Conservation (phyloP, 768 basidiomycete genomes). For the Boletus barrowsii region DNA sequence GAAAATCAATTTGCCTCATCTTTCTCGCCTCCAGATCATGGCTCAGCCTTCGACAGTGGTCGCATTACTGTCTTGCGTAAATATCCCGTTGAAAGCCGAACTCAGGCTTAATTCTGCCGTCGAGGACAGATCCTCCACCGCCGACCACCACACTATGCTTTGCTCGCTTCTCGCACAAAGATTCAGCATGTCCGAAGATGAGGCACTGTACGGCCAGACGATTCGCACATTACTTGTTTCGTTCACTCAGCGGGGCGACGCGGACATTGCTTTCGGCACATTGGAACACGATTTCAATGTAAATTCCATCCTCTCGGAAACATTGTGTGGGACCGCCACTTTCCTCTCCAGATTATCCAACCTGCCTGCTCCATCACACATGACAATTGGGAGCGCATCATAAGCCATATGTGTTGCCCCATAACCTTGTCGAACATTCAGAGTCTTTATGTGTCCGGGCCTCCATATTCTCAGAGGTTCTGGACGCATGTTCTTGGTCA, state of each 20-base stretch:
- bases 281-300: neutral
- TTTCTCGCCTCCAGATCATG: conserved; percentile 2
- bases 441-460: neutral
- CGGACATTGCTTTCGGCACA: neutral
- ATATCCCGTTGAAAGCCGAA: neutral
- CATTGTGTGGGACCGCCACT: neutral
- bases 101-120: neutral
- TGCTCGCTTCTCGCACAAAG: neutral
- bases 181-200: neutral
- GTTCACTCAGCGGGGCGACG: neutral
- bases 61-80: conserved; percentile 2
- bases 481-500: neutral
- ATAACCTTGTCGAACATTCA: neutral
- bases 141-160: neutral
- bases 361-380: too few relatives aligned
- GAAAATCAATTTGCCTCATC: neutral
- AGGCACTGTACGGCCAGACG: neutral
- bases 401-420: neutral
- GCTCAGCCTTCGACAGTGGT: conserved; percentile 2
- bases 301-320: too few relatives aligned
- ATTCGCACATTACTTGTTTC: neutral
- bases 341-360: neutral
- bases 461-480: neutral
- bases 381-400: neutral
- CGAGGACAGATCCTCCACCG: too few relatives aligned